Evolutionary conservation across 1,139 yeast genomes (phyloP).

Genomic region (Suhomyces atakaporum): DNA sequence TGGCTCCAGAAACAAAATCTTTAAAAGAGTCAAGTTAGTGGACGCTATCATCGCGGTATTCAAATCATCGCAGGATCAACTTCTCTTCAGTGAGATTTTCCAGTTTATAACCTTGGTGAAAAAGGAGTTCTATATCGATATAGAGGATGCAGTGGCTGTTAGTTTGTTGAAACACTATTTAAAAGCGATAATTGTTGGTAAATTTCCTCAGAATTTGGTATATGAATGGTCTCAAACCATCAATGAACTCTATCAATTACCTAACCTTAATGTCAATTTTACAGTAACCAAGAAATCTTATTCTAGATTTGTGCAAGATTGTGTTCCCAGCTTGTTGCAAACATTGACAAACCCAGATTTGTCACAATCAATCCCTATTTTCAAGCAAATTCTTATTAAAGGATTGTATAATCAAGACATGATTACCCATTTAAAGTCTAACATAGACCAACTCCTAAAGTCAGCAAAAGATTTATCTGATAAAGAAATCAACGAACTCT

Average conservation of each 20-base stretch:
- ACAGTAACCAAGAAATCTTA: conserved; percentile 35
- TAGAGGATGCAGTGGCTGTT: conserved; percentile 33
- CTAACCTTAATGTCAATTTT: conserved; percentile 27
- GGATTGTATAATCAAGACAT: conserved; percentile 23
- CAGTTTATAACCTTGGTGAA: conserved; percentile 20
- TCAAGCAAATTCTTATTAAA: conserved; percentile 10
- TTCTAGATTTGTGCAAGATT: conserved; percentile 28
- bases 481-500: conserved; percentile 25
- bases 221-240: conserved; percentile 27
- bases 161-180: conserved; percentile 23
- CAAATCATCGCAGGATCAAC: conserved; percentile 15
- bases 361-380: background rate
- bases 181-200: background rate
- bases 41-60: conserved; percentile 28
- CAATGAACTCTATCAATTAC: conserved; percentile 27
- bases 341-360: conserved; percentile 2
- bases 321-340: conserved; percentile 15
- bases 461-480: conserved; percentile 14
- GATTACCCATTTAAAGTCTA: conserved; percentile 19
- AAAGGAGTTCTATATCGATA: conserved; percentile 30
- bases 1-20: conserved; percentile 27
- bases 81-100: conserved; percentile 17
- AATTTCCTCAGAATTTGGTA: background rate
- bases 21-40: conserved; percentile 32
- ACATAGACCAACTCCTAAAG: conserved; percentile 23